Conservation (phyloP, 306 rosid species). For the Neltuma alba region DNA sequence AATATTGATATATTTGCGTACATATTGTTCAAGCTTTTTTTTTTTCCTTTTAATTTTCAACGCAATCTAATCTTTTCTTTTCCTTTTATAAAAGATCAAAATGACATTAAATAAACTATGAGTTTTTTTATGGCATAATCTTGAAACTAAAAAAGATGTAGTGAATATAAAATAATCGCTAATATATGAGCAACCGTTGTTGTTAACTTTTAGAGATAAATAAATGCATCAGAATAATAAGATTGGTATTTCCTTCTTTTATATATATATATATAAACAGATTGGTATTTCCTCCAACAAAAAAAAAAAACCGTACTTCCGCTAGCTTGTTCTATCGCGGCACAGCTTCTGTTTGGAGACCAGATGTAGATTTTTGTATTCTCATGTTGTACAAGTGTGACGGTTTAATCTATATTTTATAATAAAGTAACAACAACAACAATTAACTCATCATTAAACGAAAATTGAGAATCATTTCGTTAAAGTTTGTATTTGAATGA, state of each 20-base stretch:
- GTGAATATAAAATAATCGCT: constrained; percentile 9
- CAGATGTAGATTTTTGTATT: neutral
- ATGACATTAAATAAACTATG: too few species aligned
- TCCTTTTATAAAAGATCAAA: too few species aligned
- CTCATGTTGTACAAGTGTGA: neutral
- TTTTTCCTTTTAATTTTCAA: neutral
- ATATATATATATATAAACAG: neutral
- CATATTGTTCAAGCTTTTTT: neutral
- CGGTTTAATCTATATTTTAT: too few species aligned
- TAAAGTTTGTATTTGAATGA: too few species aligned
- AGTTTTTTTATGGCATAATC: constrained; percentile 4
- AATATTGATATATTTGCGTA: too few species aligned
- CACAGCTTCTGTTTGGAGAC: neutral
- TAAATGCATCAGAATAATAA: too few species aligned
- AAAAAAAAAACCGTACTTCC: neutral
- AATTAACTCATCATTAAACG: too few species aligned
- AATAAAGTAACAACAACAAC: too few species aligned
- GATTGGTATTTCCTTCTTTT: too few species aligned
- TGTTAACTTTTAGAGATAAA: neutral
- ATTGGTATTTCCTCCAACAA: neutral
- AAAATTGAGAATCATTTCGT: too few species aligned
- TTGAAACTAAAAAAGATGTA: neutral
- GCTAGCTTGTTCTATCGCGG: neutral
- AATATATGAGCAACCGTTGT: neutral
- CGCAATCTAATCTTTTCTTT: neutral